Evolutionary conservation across 345 rosid species (phyloP).

Genomic region (Raphanus raphanistrum): DNA sequence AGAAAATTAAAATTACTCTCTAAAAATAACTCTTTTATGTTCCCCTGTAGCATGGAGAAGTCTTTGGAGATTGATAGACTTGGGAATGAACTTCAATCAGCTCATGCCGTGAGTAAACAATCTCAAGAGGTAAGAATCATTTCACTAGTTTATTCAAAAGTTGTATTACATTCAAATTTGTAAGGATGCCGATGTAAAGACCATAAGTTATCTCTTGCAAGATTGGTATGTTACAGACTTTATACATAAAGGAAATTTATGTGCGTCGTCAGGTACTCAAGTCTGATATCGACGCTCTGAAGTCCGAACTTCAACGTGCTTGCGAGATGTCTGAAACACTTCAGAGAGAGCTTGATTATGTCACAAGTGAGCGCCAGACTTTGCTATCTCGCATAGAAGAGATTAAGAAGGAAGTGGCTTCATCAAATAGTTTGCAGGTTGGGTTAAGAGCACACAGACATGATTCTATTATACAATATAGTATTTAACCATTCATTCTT

Average conservation of each 20-base stretch:
- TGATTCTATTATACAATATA: conserved; percentile 1
- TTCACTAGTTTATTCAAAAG: conserved; percentile 15
- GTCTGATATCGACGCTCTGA: conserved; percentile 43
- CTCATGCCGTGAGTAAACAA: conserved; percentile 42
- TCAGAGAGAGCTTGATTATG: conserved; percentile 44
- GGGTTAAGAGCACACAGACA: conserved; percentile 13
- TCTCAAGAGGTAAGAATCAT: conserved; percentile 53
- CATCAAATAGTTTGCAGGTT: conserved; percentile 48
- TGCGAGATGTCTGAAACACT: conserved; percentile 38
- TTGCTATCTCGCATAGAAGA: conserved; percentile 39
- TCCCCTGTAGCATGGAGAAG: conserved; percentile 51
- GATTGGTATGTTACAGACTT: conserved; percentile 1
- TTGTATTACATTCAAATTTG: conserved; percentile 2
- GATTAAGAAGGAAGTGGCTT: conserved; percentile 29
- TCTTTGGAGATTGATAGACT: conserved; percentile 58
- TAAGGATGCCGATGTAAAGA: conserved; percentile 4
- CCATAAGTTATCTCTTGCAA: conserved; percentile 8
- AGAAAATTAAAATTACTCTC: background rate
- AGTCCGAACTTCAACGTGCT: conserved; percentile 46
- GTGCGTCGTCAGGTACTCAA: conserved; percentile 40
- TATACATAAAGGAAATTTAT: background rate
- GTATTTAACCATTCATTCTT: conserved; percentile 9
- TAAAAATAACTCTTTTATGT: conserved; percentile 12
- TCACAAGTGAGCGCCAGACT: conserved; percentile 50
- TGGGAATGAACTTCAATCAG: conserved; percentile 43